These are phyloP conservation scores for Coniochaeta sp. DNA, from an alignment of 2,329 filamentous ascomycete species.

Conservation along the genomic window DNA sequence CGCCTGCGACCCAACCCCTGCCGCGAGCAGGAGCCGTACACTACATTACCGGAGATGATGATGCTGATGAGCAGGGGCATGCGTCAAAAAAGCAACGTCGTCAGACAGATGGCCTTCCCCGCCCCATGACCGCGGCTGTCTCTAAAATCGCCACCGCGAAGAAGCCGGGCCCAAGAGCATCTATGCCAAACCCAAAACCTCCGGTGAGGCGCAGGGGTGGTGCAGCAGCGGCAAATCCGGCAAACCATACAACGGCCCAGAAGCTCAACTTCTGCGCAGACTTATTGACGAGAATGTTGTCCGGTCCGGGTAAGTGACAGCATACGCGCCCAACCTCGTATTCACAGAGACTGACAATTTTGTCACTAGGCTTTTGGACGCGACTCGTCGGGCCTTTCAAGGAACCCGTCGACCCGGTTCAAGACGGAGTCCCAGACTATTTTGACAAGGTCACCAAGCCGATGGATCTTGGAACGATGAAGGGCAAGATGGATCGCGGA, in stretches of 20 bases:
- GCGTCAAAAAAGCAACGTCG: slow-evolving; percentile 34
- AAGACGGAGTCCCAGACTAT: slow-evolving; percentile 55
- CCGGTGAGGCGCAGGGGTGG: slow-evolving; percentile 21
- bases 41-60: slow-evolving; percentile 26
- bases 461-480: slow-evolving; percentile 56
- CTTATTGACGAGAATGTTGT: slow-evolving; percentile 51
- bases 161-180: slow-evolving; percentile 19
- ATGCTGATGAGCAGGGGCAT: slow-evolving; percentile 15
- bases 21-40: slow-evolving; percentile 25
- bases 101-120: slow-evolving; percentile 23
- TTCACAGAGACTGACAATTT: background rate
- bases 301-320: slow-evolving; percentile 43
- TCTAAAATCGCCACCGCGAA: slow-evolving; percentile 14
- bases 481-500: slow-evolving; percentile 47
- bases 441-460: slow-evolving; percentile 51
- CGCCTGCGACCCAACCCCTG: slow-evolving; percentile 10
- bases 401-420: slow-evolving; percentile 22
- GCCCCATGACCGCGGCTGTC: slow-evolving; percentile 9
- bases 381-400: slow-evolving; percentile 56
- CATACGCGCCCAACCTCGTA: background rate
- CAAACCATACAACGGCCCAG: slow-evolving; percentile 25
- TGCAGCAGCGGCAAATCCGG: slow-evolving; percentile 14
- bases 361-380: slow-evolving; percentile 51
- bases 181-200: slow-evolving; percentile 21
- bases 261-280: slow-evolving; percentile 54